Base-by-base conservation (phyloP, 2,329 filamentous ascomycete genomes). In the Rhinocladiella similis region DNA sequence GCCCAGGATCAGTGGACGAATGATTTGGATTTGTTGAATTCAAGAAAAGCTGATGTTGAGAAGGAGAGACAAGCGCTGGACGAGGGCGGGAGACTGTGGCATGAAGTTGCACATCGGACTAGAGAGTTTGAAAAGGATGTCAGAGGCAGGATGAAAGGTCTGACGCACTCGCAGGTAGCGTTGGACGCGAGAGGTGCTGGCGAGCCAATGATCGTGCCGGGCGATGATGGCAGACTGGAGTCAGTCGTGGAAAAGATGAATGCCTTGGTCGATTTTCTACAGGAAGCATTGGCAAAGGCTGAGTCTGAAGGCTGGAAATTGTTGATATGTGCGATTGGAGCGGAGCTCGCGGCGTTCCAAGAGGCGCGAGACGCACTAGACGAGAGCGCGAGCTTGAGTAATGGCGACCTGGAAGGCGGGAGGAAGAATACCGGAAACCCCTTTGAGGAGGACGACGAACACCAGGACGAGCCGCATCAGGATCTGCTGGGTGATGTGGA, bases 301-400 rank as follows among this genome's bases (percentile, higher is more conserved):
- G 77, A 83, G 51, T 72, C 74, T 4, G 77, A 75, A 47, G 75
- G 78, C 49, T 87, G 84, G 84, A 85, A 80, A 51, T 69, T 87
- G 18, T 74, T 87, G 27, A 77, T 85, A 22, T 84, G 80, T 55
- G 83, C 83, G 51, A 82, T 87, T 57, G 82, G 82, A 3, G 82
- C 84, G 1, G 84, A 87, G 66, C 70, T 86, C 2, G 82, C 84
- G 60, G 83, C 84, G 5, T 68, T 79, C 45, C 66, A 67, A 36
- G 69, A 76, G 65, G 77, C 72, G 13, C 67, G 67, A 56, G 59
- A 51, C 9, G 64, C 75, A 57, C 67, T 79, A 29, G 43, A 39
- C 20, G 42, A 49, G 6, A 48, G 48, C 4, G 16, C 47, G 18
- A 45, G 33, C 29, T 9, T 47, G 14, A 29, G 25, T 13, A 33